These are phyloP conservation scores for Lyophyllum decastes DNA, from an alignment of 768 basidiomycete species.

Conservation along the genomic window DNA sequence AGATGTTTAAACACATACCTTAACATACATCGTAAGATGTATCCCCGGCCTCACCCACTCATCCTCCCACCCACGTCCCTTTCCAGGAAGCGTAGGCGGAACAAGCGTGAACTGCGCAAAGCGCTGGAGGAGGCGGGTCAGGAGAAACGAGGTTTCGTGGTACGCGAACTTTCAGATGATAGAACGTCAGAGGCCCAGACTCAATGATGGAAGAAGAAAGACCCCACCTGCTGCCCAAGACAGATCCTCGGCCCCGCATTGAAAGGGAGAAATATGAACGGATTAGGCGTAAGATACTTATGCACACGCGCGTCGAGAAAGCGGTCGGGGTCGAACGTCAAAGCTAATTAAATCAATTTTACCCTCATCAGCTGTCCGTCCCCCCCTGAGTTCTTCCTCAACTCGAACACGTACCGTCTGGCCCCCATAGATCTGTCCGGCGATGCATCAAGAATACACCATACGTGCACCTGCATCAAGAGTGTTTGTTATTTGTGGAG, in stretches of 20 bases:
- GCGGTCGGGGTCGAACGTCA: constrained; percentile 64
- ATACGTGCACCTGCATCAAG: constrained; percentile 37
- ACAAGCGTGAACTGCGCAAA: constrained; percentile 50
- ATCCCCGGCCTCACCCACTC: constrained; percentile 47
- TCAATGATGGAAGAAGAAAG: background rate
- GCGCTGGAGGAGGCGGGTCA: constrained; percentile 58
- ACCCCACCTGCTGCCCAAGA: constrained; percentile 46
- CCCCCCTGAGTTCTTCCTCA: no score
- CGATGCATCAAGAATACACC: constrained; percentile 62
- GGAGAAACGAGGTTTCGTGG: constrained; percentile 63
- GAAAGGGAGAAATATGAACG: constrained; percentile 61
- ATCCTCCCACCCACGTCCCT: constrained; percentile 30
- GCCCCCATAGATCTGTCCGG: constrained; percentile 65
- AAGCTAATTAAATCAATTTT: no score
- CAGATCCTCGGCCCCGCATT: no score
- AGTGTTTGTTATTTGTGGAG: background rate
- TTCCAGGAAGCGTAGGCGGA: constrained; percentile 40
- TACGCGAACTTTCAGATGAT: constrained; percentile 52
- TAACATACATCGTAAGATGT: constrained; percentile 56
- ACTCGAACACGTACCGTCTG: constrained; percentile 47
- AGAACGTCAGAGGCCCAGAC: background rate
- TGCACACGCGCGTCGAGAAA: constrained; percentile 63
- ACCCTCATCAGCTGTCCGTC: no score
- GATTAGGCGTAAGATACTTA: constrained; percentile 57
- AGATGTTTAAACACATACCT: constrained; percentile 30